A percentile compares a stretch with the other conserved stretches of the same genome.
Evolutionary conservation across 441 rosid species (phyloP).

Genomic region (Syzygium malaccense): DNA sequence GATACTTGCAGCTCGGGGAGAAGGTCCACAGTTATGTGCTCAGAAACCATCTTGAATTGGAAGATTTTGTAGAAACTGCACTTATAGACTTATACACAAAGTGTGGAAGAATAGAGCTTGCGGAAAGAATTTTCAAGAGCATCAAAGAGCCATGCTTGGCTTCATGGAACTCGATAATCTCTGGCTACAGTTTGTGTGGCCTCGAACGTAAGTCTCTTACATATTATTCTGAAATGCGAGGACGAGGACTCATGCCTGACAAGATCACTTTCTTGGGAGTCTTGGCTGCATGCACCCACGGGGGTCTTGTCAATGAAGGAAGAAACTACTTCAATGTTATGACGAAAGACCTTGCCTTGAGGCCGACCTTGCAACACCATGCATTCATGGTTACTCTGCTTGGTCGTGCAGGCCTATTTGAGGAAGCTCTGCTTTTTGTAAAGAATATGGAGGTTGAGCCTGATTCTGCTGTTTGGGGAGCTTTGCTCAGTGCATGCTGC

Average conservation of each 20-base stretch:
- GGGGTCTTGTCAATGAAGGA: conserved; percentile 60
- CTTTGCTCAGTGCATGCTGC: conserved; percentile 63
- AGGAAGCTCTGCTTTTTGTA: conserved; percentile 47
- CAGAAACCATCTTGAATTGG: conserved; percentile 41
- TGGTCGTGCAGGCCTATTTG: conserved; percentile 51
- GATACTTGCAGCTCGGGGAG: conserved; percentile 50
- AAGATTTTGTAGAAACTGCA: conserved; percentile 71
- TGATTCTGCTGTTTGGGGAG: conserved; percentile 82
- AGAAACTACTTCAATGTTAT: conserved; percentile 43
- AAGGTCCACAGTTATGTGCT: conserved; percentile 48
- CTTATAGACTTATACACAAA: conserved; percentile 76
- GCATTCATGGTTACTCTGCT: conserved; percentile 71
- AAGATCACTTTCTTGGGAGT: conserved; percentile 68
- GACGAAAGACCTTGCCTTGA: conserved; percentile 41
- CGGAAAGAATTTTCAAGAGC: conserved; percentile 53
- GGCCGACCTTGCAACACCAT: conserved; percentile 61
- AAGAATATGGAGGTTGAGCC: conserved; percentile 39
- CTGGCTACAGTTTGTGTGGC: conserved; percentile 64
- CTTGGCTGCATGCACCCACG: conserved; percentile 67
- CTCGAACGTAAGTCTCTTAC: conserved; percentile 43
- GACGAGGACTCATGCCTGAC: conserved; percentile 49
- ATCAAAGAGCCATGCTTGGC: conserved; percentile 47
- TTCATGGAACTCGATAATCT: conserved; percentile 72
- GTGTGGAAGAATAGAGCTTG: conserved; percentile 50
- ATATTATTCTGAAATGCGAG: conserved; percentile 42